phyloP scores from a whole-genome alignment of 1,139 yeast species.

The Suhomyces bribrorum region DNA sequence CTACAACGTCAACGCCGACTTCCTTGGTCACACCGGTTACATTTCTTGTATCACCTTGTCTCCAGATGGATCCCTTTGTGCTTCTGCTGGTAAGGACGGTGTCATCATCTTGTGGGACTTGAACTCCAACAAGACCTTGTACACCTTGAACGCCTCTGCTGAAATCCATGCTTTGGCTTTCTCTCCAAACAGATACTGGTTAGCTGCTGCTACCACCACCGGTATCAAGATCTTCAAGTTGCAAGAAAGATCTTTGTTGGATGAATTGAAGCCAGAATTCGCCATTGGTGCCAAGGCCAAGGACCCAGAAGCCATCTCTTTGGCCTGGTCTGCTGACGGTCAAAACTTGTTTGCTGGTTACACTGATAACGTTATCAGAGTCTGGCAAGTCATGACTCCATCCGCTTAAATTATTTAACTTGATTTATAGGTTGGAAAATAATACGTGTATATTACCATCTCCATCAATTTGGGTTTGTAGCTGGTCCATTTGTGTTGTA shows the following conservation, averaged over 20 bases:
- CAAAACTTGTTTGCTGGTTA: constrained; percentile 99
- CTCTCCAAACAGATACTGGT: constrained; percentile 99
- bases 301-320: constrained; percentile 98
- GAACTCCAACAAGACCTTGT: constrained; percentile 82
- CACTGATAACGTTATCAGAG: constrained; percentile 99
- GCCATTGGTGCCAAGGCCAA: constrained; percentile 87
- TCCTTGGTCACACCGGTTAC: constrained; percentile 99
- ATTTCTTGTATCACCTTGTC: constrained; percentile 96
- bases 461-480: too few species aligned
- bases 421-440: constrained; percentile 5
- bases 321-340: constrained; percentile 99
- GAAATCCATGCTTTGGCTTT: constrained; percentile 98
- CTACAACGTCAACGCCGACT: constrained; percentile 90
- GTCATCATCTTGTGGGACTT: constrained; percentile 98
- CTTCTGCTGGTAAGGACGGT: constrained; percentile 99
- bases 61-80: constrained; percentile 99
- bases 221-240: constrained; percentile 98
- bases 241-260: constrained; percentile 93
- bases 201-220: constrained; percentile 98
- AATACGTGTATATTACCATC: constrained; percentile 11
- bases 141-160: constrained; percentile 94
- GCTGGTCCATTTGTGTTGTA: not conserved
- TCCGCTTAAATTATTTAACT: constrained; percentile 40
- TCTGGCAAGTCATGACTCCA: constrained; percentile 99
- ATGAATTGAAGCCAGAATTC: constrained; percentile 98